A percentile compares a stretch with the other conserved stretches of the same genome.
phyloP scores from a whole-genome alignment of 257 asterid species.

The Solanum bulbocastanum region DNA sequence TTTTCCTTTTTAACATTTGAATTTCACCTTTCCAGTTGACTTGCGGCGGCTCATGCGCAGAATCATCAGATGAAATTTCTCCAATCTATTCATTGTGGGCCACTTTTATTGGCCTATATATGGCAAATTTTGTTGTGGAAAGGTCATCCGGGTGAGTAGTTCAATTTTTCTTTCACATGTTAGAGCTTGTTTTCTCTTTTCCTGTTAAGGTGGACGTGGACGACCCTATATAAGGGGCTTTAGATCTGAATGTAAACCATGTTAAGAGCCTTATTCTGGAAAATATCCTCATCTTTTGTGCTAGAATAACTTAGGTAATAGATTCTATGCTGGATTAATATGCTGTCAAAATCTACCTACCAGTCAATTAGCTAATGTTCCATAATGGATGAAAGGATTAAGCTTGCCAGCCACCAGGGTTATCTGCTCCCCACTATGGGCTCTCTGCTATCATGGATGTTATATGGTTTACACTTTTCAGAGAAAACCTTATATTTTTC shows the following conservation, averaged over 20 bases:
- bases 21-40: slow-evolving; percentile 50
- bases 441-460: not conserved
- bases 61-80: slow-evolving; percentile 85
- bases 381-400: not conserved
- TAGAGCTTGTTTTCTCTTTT: not conserved
- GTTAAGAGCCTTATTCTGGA: not conserved
- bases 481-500: not conserved
- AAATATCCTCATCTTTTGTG: not conserved
- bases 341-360: not conserved
- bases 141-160: slow-evolving; percentile 89
- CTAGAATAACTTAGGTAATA: not conserved
- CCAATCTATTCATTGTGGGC: slow-evolving; percentile 98
- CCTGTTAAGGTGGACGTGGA: not conserved
- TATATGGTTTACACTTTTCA: not conserved
- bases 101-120: slow-evolving; percentile 95
- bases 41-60: slow-evolving; percentile 73
- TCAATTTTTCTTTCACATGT: not conserved
- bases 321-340: not conserved
- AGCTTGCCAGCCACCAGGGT: not conserved
- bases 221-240: not conserved
- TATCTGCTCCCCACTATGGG: not conserved
- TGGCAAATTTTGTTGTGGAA: slow-evolving; percentile 95
- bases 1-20: not conserved
- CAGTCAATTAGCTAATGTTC: not conserved
- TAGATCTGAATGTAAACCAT: not conserved